These are phyloP conservation scores for Saccharomyces hybrid DNA, from an alignment of 1,139 yeast species.

Conservation along the genomic window DNA sequence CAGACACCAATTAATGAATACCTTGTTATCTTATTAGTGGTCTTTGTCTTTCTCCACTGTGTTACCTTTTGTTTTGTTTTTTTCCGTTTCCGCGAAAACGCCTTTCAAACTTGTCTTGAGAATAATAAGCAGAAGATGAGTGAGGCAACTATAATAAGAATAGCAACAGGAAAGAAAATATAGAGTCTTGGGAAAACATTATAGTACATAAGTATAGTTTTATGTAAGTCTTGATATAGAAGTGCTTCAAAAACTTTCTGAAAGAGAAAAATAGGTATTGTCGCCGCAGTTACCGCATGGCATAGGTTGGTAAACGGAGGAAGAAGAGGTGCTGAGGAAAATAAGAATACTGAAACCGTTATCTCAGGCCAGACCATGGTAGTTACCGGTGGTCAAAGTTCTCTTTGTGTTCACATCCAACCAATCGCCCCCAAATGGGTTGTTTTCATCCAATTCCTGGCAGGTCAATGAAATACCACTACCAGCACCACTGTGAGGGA, in stretches of 20 bases:
- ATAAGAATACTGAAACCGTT: no score
- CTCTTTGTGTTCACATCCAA: conserved; percentile 26
- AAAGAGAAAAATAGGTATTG: no score
- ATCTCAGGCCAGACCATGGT: conserved; percentile 20
- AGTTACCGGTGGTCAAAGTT: conserved; percentile 34
- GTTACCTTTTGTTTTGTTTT: background rate
- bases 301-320: no score
- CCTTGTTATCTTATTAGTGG: background rate
- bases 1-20: background rate
- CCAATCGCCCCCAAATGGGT: conserved; percentile 36
- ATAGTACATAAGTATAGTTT: background rate
- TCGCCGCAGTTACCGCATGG: no score
- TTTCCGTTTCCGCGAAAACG: background rate
- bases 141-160: no score
- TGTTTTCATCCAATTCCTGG: conserved; percentile 32
- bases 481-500: conserved; percentile 17
- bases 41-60: background rate
- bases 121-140: no score
- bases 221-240: background rate
- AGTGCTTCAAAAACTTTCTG: no score
- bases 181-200: background rate
- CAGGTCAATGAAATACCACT: conserved; percentile 29
- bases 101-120: background rate
- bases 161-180: background rate
- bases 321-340: no score